These are phyloP conservation scores for Termitomyces titanicus DNA, from an alignment of 768 basidiomycete genomes.

Conservation along the genomic window DNA sequence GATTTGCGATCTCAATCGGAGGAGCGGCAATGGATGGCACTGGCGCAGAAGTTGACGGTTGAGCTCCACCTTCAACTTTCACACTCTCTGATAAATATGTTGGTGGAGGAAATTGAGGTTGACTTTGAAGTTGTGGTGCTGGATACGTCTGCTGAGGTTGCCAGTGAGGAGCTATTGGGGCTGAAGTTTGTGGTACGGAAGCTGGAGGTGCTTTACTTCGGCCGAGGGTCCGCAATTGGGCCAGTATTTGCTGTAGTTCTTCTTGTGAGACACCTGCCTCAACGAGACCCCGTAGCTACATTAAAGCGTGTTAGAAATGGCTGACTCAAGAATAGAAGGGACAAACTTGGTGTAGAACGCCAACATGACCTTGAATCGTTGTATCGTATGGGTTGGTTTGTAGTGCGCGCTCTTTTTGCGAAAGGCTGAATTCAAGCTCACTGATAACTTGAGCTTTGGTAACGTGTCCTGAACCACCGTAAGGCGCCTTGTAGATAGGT, in stretches of 20 bases:
- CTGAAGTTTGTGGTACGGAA: slow-evolving; percentile 15
- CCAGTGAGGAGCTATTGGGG: slow-evolving; percentile 19
- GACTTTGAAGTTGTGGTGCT: slow-evolving; percentile 16
- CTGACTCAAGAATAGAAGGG: background rate
- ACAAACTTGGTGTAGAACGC: slow-evolving; percentile 77
- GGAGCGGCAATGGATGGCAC: slow-evolving; percentile 25
- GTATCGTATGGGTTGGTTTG: slow-evolving; percentile 74
- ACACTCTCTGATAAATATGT: slow-evolving; percentile 14
- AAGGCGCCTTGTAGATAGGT: slow-evolving; percentile 25
- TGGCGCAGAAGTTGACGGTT: slow-evolving; percentile 24
- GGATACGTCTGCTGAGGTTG: slow-evolving; percentile 13
- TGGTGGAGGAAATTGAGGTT: slow-evolving; percentile 11
- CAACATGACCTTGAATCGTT: slow-evolving; percentile 65
- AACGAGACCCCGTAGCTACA: slow-evolving; percentile 65
- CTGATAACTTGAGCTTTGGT: slow-evolving; percentile 78
- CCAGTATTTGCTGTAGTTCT: slow-evolving; percentile 73
- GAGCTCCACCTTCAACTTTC: slow-evolving; percentile 15
- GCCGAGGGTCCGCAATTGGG: slow-evolving; percentile 62
- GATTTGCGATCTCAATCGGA: slow-evolving; percentile 45
- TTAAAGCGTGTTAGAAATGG: background rate
- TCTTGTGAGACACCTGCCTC: slow-evolving; percentile 78
- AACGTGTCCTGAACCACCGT: slow-evolving; percentile 43
- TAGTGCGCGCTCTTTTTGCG: slow-evolving; percentile 72
- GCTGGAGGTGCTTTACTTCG: slow-evolving; percentile 38
- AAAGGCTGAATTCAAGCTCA: slow-evolving; percentile 78